These are phyloP conservation scores for Asclepias syriaca DNA, from an alignment of 257 asterid species.

Conservation along the genomic window DNA sequence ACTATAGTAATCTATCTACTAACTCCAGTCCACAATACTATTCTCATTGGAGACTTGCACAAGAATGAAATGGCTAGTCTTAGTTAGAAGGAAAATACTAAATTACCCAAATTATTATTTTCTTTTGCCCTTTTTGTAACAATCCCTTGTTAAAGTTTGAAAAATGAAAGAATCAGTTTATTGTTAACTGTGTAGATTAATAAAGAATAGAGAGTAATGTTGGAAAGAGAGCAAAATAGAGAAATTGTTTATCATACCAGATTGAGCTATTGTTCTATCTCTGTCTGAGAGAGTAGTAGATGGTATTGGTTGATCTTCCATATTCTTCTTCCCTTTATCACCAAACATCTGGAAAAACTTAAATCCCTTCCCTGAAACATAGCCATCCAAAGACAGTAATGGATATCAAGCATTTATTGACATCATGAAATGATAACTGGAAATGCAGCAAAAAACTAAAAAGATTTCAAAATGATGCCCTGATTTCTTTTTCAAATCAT, in stretches of 20 bases:
- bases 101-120: too few relatives aligned
- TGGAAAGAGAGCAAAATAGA: background rate
- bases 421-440: background rate
- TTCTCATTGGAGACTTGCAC: background rate
- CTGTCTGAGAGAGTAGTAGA: constrained; percentile 40
- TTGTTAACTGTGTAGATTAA: background rate
- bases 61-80: background rate
- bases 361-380: constrained; percentile 56
- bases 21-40: background rate
- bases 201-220: background rate
- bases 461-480: background rate
- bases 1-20: background rate
- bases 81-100: too few relatives aligned
- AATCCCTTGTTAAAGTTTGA: background rate
- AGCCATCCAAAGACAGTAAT: constrained; percentile 3
- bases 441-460: background rate
- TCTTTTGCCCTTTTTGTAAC: too few relatives aligned
- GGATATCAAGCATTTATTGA: background rate
- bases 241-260: constrained; percentile 40
- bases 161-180: background rate
- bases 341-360: constrained; percentile 39
- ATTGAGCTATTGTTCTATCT: constrained; percentile 34
- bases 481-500: background rate
- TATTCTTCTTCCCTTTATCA: constrained; percentile 28
- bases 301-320: constrained; percentile 37